Evolutionary conservation across 257 asterid genomes (phyloP).

Genomic region (Gardenia jasminoides): DNA sequence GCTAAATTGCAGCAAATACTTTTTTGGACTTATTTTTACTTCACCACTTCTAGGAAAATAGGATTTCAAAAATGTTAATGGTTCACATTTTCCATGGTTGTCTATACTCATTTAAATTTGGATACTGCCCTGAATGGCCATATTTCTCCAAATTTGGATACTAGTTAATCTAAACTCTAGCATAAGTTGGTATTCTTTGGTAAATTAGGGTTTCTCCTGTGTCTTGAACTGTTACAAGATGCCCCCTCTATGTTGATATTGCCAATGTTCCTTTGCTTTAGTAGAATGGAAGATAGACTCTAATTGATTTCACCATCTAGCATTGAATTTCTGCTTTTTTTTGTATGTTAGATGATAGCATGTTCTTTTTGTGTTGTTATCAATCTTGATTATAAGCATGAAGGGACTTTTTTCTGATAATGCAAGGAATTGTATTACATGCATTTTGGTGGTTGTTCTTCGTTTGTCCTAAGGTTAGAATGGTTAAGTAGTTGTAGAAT

Average conservation of each 20-base stretch:
- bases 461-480: neutral
- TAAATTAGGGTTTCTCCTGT: neutral
- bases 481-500: slow-evolving; percentile 3
- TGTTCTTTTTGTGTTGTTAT: neutral
- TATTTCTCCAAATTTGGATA: neutral
- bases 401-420: neutral
- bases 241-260: neutral
- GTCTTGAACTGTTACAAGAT: neutral
- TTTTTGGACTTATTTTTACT: neutral
- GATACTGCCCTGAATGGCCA: too few species aligned
- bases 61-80: neutral
- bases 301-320: neutral
- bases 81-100: neutral
- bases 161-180: neutral
- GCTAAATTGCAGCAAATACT: neutral
- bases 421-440: neutral
- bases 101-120: neutral
- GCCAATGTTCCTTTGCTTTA: neutral
- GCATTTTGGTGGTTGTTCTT: neutral
- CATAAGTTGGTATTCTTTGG: neutral
- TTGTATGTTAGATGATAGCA: neutral
- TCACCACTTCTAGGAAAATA: neutral
- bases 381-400: neutral
- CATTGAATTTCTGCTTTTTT: neutral
- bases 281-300: neutral